These are phyloP conservation scores for Pleurotus tuoliensis DNA, from an alignment of 768 basidiomycete genomes.

Conservation along the genomic window DNA sequence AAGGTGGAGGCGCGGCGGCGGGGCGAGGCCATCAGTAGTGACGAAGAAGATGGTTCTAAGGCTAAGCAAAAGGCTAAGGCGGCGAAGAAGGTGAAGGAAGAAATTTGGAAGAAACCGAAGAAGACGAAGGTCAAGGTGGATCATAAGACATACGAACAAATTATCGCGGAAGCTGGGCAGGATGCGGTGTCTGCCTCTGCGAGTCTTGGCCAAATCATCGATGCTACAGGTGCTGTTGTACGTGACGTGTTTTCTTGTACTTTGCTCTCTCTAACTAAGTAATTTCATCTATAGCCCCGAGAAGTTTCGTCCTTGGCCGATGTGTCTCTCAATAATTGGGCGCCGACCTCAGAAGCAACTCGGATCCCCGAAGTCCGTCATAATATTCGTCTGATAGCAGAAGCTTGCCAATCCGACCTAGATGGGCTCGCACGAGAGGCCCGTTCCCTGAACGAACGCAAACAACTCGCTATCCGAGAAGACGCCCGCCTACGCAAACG, in stretches of 20 bases:
- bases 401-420: constrained; percentile 78
- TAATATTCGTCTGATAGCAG: constrained; percentile 84
- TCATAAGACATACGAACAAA: constrained; percentile 97
- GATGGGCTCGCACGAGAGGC: constrained; percentile 91
- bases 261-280: no score
- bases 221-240: constrained; percentile 91
- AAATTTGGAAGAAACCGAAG: constrained; percentile 84
- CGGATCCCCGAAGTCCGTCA: constrained; percentile 97
- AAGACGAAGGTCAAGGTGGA: constrained; percentile 82
- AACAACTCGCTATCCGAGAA: constrained; percentile 68
- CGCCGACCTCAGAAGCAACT: constrained; percentile 80
- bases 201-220: constrained; percentile 85
- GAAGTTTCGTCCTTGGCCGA: constrained; percentile 86
- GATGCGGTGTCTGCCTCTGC: constrained; percentile 35
- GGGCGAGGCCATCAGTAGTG: constrained; percentile 73
- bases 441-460: constrained; percentile 73
- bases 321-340: constrained; percentile 74
- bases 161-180: constrained; percentile 81
- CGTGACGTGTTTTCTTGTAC: constrained; percentile 21
- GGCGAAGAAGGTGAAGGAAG: constrained; percentile 57
- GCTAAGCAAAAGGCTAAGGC: constrained; percentile 51
- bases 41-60: constrained; percentile 44
- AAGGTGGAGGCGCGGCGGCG: constrained; percentile 74
- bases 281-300: constrained; percentile 50
- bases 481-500: constrained; percentile 65